Evolutionary conservation across 106 monocot genomes (phyloP).

Genomic region (Allium fistulosum): DNA sequence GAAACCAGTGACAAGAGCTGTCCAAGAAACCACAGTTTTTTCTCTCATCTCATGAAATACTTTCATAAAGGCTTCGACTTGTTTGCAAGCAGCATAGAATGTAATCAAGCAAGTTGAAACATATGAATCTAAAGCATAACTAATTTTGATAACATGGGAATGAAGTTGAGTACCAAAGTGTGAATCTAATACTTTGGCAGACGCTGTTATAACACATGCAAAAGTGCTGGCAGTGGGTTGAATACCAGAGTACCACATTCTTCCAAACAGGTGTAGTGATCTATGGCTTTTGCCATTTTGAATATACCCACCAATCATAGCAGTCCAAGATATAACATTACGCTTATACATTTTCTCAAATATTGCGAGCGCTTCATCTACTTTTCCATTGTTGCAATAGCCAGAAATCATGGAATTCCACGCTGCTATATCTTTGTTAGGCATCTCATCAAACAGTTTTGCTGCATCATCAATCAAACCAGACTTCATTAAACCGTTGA

Average conservation of each 20-base stretch:
- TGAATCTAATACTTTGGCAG: constrained; percentile 24
- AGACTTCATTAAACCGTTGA: constrained; percentile 40
- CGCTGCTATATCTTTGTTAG: constrained; percentile 50
- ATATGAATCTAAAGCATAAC: constrained; percentile 33
- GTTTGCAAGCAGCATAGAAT: constrained; percentile 60
- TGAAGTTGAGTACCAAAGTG: constrained; percentile 58
- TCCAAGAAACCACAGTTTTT: constrained; percentile 55
- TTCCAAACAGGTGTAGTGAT: constrained; percentile 27
- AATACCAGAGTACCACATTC: constrained; percentile 42
- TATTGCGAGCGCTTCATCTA: constrained; percentile 28
- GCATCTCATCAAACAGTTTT: constrained; percentile 52
- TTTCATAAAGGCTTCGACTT: constrained; percentile 30
- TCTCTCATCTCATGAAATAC: constrained; percentile 33
- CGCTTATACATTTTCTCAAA: constrained; percentile 45
- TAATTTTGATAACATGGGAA: constrained; percentile 24
- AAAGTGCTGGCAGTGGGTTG: constrained; percentile 73
- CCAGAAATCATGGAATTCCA: constrained; percentile 89
- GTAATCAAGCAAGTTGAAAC: constrained; percentile 65
- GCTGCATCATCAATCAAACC: constrained; percentile 43
- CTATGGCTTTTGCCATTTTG: constrained; percentile 36
- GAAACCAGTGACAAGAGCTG: constrained; percentile 60
- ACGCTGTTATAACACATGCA: constrained; percentile 55
- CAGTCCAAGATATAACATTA: constrained; percentile 74
- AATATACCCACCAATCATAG: constrained; percentile 62
- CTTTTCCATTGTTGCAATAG: constrained; percentile 39